Conservation (phyloP, 2,329 filamentous ascomycete species). For the Talaromyces sp. region DNA sequence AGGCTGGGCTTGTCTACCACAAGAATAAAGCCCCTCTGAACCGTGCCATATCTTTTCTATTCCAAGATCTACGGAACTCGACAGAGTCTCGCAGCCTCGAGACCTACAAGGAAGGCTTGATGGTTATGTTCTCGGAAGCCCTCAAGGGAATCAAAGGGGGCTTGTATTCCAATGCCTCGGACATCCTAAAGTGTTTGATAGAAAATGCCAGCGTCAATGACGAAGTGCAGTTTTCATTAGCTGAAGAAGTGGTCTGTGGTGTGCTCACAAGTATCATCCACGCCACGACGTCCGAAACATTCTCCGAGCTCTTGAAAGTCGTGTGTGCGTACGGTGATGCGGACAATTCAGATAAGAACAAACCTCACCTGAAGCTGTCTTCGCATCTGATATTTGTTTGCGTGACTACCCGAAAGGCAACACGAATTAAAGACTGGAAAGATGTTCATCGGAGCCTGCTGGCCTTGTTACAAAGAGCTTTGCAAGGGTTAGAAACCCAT, state of each 20-base stretch:
- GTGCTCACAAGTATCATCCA: conserved; percentile 78
- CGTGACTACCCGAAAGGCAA: conserved; percentile 72
- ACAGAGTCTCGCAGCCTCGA: conserved; percentile 31
- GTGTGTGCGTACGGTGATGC: conserved; percentile 50
- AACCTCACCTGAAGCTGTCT: conserved; percentile 38
- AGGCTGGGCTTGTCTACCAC: conserved; percentile 72
- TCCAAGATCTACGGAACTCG: conserved; percentile 56
- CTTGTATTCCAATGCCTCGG: conserved; percentile 53
- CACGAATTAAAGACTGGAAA: conserved; percentile 68
- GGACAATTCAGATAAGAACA: conserved; percentile 31
- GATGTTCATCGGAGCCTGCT: conserved; percentile 55
- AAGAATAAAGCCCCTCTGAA: conserved; percentile 65
- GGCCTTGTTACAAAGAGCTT: conserved; percentile 45
- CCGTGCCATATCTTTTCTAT: conserved; percentile 65
- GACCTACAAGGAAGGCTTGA: conserved; percentile 79
- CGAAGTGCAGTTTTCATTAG: conserved; percentile 25
- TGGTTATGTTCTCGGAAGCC: conserved; percentile 86
- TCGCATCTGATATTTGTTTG: conserved; percentile 54
- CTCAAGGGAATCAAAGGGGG: conserved; percentile 57
- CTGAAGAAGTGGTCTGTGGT: conserved; percentile 64
- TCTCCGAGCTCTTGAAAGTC: conserved; percentile 61
- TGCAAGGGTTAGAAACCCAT: conserved; percentile 22
- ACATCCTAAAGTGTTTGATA: conserved; percentile 51
- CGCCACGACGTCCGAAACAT: conserved; percentile 68
- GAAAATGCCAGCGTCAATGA: conserved; percentile 28